Evolutionary conservation across 345 rosid genomes (phyloP).

Genomic region (Salix arbutifolia): DNA sequence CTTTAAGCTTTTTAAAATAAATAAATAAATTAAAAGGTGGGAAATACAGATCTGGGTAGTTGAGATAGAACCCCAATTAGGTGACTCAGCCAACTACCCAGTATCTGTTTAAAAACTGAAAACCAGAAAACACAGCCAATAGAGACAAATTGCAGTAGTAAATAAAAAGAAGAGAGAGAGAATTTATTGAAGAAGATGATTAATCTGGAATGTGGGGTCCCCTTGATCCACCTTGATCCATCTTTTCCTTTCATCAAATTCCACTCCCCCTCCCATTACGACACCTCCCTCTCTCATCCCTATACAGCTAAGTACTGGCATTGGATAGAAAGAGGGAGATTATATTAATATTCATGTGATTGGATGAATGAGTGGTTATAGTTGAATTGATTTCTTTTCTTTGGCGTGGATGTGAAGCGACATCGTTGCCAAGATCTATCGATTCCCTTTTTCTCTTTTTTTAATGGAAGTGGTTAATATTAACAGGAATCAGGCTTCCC

Average conservation of each 20-base stretch:
- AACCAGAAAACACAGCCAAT: not conserved
- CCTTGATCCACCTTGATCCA: conserved; percentile 8
- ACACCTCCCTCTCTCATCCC: not conserved
- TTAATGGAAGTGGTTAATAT: not conserved
- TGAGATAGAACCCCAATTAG: conserved; percentile 19
- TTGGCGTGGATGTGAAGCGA: not conserved
- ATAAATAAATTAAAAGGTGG: no score
- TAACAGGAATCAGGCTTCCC: not conserved
- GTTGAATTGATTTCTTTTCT: not conserved
- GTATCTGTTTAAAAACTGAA: conserved; percentile 7
- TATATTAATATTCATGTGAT: not conserved
- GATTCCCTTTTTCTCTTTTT: not conserved
- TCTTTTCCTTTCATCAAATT: conserved; percentile 14
- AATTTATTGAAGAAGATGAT: not conserved
- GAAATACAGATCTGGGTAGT: conserved; percentile 40
- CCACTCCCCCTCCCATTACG: not conserved
- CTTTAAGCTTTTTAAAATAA: not conserved
- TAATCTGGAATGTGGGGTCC: not conserved
- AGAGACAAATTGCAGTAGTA: not conserved
- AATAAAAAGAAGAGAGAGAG: not conserved
- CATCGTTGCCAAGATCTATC: not conserved
- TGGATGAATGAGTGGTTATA: not conserved
- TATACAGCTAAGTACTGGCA: not conserved
- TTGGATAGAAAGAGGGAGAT: not conserved
- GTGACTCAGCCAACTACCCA: conserved; percentile 26